Conservation (phyloP, 108 stramenopile genomes). For the Skeletonema grethae region DNA sequence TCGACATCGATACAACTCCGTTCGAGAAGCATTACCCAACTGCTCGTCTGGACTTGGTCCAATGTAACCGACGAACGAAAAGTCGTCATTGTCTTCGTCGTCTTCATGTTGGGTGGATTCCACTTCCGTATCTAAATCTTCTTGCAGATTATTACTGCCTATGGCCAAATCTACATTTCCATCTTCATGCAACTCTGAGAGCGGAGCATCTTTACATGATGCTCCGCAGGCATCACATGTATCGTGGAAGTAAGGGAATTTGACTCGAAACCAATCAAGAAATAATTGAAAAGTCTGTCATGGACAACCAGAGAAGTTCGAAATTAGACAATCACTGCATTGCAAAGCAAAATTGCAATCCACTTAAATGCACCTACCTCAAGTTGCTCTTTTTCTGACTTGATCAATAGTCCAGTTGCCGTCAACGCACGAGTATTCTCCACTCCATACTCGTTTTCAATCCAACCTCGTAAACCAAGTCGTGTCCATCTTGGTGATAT, state of each 20-base stretch:
- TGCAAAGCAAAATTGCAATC: no score
- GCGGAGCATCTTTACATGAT: slow-evolving; percentile 53
- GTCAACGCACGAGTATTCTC: slow-evolving; percentile 33
- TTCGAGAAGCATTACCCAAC: slow-evolving; percentile 57
- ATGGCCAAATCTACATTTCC: not conserved
- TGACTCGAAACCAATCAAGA: slow-evolving; percentile 60
- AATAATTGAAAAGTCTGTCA: slow-evolving; percentile 47
- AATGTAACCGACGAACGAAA: slow-evolving; percentile 63
- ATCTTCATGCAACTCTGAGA: not conserved
- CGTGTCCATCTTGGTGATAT: slow-evolving; percentile 17
- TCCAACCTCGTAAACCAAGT: slow-evolving; percentile 42
- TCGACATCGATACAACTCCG: slow-evolving; percentile 64
- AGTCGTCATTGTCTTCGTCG: slow-evolving; percentile 18
- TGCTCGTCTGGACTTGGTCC: slow-evolving; percentile 43
- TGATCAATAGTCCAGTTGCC: slow-evolving; percentile 24
- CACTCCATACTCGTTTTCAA: slow-evolving; percentile 56
- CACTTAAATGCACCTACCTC: slow-evolving; percentile 18
- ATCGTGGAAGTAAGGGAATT: slow-evolving; percentile 71
- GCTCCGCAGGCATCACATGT: slow-evolving; percentile 57
- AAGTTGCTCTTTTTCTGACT: slow-evolving; percentile 39
- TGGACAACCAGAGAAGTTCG: not conserved
- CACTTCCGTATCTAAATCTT: slow-evolving; percentile 7
- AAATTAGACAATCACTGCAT: no score
- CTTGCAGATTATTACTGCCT: slow-evolving; percentile 3
- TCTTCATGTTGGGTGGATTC: slow-evolving; percentile 8